phyloP scores from a whole-genome alignment of 805 yeast genomes.

The Hermanozyma aechmeae region DNA sequence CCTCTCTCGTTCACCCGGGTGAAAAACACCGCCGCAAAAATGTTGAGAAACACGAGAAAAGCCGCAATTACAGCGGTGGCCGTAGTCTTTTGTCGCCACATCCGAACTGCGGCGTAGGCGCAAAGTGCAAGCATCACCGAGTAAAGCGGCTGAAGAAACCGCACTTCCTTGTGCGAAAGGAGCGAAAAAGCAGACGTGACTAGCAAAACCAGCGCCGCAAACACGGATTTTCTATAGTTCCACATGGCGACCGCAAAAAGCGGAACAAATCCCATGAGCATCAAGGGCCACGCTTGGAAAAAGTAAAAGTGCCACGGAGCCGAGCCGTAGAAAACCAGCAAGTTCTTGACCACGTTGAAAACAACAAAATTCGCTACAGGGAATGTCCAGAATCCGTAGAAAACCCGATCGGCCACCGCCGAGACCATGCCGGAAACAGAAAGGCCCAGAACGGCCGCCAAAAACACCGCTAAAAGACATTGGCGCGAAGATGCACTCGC shows the following conservation, averaged over 20 bases:
- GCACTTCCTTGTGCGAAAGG: conserved; percentile 79
- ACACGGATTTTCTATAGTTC: conserved; percentile 8
- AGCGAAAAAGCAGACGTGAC: conserved; percentile 52
- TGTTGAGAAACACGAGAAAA: conserved; percentile 20
- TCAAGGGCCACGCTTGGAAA: conserved; percentile 71
- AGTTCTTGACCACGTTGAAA: conserved; percentile 66
- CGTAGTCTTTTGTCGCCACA: not conserved
- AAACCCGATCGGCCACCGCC: conserved; percentile 38
- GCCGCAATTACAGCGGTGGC: conserved; percentile 5
- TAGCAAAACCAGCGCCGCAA: conserved; percentile 14
- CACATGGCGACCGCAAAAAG: conserved; percentile 28
- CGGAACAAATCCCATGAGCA: conserved; percentile 61
- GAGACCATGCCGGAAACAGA: conserved; percentile 3
- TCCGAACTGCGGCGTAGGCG: conserved; percentile 23
- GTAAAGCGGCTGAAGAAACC: conserved; percentile 80
- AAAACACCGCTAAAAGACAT: conserved; percentile 3
- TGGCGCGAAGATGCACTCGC: not conserved
- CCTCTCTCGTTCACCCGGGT: conserved; percentile 80
- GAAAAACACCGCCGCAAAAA: conserved; percentile 39
- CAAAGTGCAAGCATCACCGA: conserved; percentile 60
- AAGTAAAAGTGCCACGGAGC: conserved; percentile 83
- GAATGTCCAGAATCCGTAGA: conserved; percentile 46
- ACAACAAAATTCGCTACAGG: conserved; percentile 65
- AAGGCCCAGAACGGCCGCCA: conserved; percentile 30
- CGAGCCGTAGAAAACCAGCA: conserved; percentile 76